phyloP scores from a whole-genome alignment of 441 rosid genomes.

The Mallotus japonicus region DNA sequence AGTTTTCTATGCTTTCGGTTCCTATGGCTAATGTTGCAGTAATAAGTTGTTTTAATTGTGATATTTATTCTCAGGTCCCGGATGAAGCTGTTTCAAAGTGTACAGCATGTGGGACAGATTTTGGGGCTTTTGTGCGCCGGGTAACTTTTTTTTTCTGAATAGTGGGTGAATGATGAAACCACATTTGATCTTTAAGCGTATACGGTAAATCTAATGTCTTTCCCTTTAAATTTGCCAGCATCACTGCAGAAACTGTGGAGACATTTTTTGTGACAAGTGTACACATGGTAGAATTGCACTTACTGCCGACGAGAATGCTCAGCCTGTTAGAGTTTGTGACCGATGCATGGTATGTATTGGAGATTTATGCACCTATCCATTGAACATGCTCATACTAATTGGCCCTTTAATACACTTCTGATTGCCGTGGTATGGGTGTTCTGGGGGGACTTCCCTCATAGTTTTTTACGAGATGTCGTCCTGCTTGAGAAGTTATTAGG shows the following conservation, averaged over 20 bases:
- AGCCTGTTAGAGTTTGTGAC: conserved; percentile 94
- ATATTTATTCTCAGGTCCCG: conserved; percentile 54
- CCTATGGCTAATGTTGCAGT: neutral
- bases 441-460: neutral
- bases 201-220: conserved; percentile 14
- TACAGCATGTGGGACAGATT: conserved; percentile 75
- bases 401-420: neutral
- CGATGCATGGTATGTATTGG: conserved; percentile 68
- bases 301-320: conserved; percentile 91
- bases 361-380: conserved; percentile 9
- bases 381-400: neutral
- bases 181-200: conserved; percentile 1
- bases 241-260: conserved; percentile 99
- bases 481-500: neutral
- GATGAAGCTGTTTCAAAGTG: conserved; percentile 93
- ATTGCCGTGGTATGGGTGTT: no score
- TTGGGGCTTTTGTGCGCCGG: conserved; percentile 81
- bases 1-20: neutral
- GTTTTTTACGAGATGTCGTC: neutral
- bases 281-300: conserved; percentile 92
- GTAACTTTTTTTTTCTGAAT: conserved; percentile 29
- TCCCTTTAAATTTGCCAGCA: conserved; percentile 49
- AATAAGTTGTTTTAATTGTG: neutral
- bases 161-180: neutral
- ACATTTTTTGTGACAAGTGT: conserved; percentile 96